Conservation (phyloP, 83 land plant genomes). For the Picea mariana region DNA sequence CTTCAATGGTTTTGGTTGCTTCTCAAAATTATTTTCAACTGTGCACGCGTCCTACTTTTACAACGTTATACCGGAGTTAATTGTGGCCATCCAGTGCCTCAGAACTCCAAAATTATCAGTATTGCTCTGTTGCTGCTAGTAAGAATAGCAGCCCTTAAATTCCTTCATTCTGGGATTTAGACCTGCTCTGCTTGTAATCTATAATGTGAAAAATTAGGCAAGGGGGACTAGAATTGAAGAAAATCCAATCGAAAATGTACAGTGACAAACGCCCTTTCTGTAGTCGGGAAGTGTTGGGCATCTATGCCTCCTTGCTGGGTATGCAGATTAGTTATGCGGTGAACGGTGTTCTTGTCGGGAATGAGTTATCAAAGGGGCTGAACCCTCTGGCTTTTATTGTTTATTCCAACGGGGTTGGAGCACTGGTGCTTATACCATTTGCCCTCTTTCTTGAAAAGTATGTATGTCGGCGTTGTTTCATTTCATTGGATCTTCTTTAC, state of each 20-base stretch:
- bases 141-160: no score
- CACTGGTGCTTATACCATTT: conserved; percentile 8
- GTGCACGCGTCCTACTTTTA: no score
- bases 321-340: background rate
- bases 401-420: background rate
- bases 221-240: no score
- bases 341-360: background rate
- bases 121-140: no score
- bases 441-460: conserved; percentile 27
- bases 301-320: conserved; percentile 7
- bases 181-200: no score
- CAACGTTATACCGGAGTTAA: no score
- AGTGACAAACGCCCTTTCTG: background rate
- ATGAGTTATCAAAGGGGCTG: background rate
- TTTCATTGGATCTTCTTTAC: background rate
- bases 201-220: no score
- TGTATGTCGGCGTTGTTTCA: background rate
- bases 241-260: background rate
- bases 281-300: background rate
- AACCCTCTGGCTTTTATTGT: background rate
- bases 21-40: no score
- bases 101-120: no score
- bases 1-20: no score
- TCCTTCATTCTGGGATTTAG: no score
- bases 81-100: no score